phyloP scores from a whole-genome alignment of 23 red algal species.

The Agarophyton chilense region DNA sequence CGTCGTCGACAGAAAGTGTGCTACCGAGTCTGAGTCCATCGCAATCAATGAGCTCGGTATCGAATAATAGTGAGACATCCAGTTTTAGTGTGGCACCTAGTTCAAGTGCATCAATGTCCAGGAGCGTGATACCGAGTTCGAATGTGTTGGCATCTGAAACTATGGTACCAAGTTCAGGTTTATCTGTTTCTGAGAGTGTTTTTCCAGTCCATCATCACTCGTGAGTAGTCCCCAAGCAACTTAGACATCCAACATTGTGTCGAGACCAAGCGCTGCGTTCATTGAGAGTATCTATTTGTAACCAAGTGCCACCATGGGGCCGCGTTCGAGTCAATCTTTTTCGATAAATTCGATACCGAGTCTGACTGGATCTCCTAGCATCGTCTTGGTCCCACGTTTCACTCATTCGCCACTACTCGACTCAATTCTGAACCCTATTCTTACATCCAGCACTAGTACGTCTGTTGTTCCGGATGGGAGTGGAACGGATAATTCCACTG shows the following conservation, averaged over 20 bases:
- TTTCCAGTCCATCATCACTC: neutral
- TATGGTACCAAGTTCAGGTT: too few relatives aligned
- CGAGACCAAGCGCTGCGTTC: neutral
- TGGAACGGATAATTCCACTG: too few relatives aligned
- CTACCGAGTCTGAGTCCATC: too few relatives aligned
- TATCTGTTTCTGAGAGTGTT: neutral
- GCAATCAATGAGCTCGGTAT: too few relatives aligned
- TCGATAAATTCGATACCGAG: neutral
- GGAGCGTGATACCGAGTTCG: too few relatives aligned
- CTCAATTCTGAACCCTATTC: too few relatives aligned
- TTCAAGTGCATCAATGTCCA: neutral
- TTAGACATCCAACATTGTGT: neutral
- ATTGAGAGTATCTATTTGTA: neutral
- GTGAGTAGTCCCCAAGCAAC: neutral
- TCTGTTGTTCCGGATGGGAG: too few relatives aligned
- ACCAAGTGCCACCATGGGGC: neutral
- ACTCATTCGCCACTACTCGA: too few relatives aligned
- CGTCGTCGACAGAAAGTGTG: too few relatives aligned
- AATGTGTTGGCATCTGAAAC: too few relatives aligned
- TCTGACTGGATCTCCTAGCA: neutral
- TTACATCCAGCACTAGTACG: too few relatives aligned
- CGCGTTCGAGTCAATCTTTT: neutral
- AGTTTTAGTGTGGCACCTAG: neutral
- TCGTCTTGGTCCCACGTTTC: neutral
- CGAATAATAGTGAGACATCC: too few relatives aligned